Evolutionary conservation across 805 yeast genomes (phyloP).

Genomic region (Yarrowia sp.): DNA sequence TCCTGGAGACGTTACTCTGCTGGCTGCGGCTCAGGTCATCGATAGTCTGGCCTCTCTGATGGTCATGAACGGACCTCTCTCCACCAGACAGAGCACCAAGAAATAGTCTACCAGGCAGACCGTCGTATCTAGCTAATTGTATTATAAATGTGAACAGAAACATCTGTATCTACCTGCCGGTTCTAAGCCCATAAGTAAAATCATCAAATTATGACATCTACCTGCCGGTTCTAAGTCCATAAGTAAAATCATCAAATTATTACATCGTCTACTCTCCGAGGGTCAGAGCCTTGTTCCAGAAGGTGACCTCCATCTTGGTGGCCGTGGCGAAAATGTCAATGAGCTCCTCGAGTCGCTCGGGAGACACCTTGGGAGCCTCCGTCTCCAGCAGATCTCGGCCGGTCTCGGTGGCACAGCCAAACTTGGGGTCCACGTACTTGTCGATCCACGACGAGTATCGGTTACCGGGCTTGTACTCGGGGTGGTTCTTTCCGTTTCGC

Average conservation of each 20-base stretch:
- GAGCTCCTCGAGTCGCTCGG: conserved; percentile 50
- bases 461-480: conserved; percentile 33
- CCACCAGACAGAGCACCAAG: not conserved
- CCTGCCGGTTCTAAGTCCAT: no score
- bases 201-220: not conserved
- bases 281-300: conserved; percentile 52
- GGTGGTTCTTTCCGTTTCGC: conserved; percentile 39
- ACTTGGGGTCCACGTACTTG: conserved; percentile 61
- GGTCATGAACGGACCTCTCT: conserved; percentile 21
- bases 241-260: not conserved
- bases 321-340: conserved; percentile 60
- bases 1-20: conserved; percentile 51
- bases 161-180: no score
- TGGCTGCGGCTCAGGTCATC: conserved; percentile 60
- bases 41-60: conserved; percentile 10
- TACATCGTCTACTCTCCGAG: not conserved
- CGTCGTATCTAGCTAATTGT: not conserved
- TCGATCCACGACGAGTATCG: conserved; percentile 53
- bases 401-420: conserved; percentile 48
- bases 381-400: conserved; percentile 53
- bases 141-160: not conserved
- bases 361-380: conserved; percentile 44
- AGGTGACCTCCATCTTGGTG: conserved; percentile 57
- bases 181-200: no score
- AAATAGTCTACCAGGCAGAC: not conserved